These are phyloP conservation scores for Daldinia sp. DNA, from an alignment of 2,329 filamentous ascomycete species.

Conservation along the genomic window DNA sequence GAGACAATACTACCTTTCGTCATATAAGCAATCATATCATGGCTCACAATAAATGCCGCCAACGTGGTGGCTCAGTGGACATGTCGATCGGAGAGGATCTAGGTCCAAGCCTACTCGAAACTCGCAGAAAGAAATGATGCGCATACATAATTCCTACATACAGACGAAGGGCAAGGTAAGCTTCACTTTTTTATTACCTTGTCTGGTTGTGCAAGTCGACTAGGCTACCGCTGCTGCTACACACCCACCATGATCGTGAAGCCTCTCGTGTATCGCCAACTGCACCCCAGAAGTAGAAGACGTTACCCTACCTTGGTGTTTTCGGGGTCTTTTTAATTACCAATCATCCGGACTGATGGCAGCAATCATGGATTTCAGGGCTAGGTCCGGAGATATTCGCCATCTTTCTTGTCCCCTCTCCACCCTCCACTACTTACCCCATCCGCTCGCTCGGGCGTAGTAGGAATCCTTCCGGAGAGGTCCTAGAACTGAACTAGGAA, in stretches of 20 bases:
- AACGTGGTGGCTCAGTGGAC: constrained; percentile 20
- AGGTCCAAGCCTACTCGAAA: constrained; percentile 1
- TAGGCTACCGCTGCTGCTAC: neutral
- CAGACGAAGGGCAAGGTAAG: constrained; percentile 5
- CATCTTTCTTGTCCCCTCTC: neutral
- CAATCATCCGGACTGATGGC: constrained; percentile 29
- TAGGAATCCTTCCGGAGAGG: constrained; percentile 1
- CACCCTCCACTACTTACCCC: constrained; percentile 6
- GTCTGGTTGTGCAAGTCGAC: neutral
- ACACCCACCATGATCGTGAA: neutral
- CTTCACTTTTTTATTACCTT: constrained; percentile 26
- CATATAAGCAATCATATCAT: neutral
- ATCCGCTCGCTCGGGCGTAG: constrained; percentile 15
- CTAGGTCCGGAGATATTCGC: neutral
- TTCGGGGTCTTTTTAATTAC: constrained; percentile 8
- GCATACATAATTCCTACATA: neutral
- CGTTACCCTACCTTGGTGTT: neutral
- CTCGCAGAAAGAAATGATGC: constrained; percentile 11
- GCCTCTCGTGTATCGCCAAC: constrained; percentile 14
- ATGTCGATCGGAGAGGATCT: constrained; percentile 21
- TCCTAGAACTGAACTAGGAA: neutral
- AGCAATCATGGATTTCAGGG: constrained; percentile 19
- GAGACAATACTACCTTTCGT: constrained; percentile 1
- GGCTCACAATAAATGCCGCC: constrained; percentile 7
- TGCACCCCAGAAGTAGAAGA: constrained; percentile 17